Conservation (phyloP, 2,329 filamentous ascomycete species). For the Claviceps maximensis region DNA sequence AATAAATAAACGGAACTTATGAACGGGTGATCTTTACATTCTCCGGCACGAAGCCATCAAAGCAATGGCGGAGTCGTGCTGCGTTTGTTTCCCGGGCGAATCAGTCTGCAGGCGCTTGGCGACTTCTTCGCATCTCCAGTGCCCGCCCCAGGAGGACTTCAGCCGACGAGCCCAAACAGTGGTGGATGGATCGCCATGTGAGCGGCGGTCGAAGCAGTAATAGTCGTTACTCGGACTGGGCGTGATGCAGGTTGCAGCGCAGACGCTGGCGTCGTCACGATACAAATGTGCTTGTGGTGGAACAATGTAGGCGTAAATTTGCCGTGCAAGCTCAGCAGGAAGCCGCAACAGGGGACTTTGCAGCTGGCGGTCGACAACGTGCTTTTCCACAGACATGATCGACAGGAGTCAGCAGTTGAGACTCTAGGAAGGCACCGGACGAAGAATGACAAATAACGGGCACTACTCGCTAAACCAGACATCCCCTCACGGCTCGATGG, state of each 20-base stretch:
- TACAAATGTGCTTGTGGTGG: constrained; percentile 1
- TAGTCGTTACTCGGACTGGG: not conserved
- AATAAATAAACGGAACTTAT: not conserved
- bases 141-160: constrained; percentile 3
- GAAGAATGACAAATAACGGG: not conserved
- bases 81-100: not conserved
- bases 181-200: constrained; percentile 3
- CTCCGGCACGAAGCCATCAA: constrained; percentile 5
- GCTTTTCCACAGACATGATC: not conserved
- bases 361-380: not conserved
- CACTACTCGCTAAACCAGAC: not conserved
- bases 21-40: not conserved
- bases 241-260: constrained; percentile 5
- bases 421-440: not conserved
- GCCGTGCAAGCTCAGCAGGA: constrained; percentile 1
- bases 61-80: not conserved
- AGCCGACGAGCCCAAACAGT: constrained; percentile 7
- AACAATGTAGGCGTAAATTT: constrained; percentile 3
- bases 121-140: constrained; percentile 8
- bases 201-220: constrained; percentile 7
- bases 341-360: constrained; percentile 1
- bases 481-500: not conserved
- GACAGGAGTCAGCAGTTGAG: not conserved
- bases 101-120: constrained; percentile 1
- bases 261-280: not conserved